These are phyloP conservation scores for Salvia rosmarinus DNA, from an alignment of 257 asterid genomes.

Conservation along the genomic window DNA sequence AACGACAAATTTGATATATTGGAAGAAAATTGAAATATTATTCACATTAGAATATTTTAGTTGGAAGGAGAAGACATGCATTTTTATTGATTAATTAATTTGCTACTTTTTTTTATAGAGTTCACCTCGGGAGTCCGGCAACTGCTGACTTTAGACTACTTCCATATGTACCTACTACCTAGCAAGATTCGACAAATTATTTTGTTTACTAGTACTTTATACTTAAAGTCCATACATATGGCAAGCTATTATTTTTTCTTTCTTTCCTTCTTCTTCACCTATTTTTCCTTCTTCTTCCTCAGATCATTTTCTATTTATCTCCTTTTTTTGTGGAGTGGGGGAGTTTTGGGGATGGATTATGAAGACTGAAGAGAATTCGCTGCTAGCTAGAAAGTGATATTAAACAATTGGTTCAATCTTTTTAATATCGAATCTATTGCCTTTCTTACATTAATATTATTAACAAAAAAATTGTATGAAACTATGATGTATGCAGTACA, in stretches of 20 bases:
- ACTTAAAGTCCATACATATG: not conserved
- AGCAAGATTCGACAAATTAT: not conserved
- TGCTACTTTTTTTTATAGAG: not conserved
- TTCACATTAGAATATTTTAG: not conserved
- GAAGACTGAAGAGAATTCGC: too few relatives aligned
- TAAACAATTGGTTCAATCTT: too few relatives aligned
- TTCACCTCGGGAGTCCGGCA: not conserved
- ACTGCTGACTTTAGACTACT: conserved; percentile 2
- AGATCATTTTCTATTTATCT: not conserved
- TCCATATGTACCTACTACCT: not conserved
- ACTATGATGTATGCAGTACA: too few relatives aligned
- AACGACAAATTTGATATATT: not conserved
- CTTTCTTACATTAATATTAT: too few relatives aligned
- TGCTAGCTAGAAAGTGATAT: too few relatives aligned
- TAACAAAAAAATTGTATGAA: too few relatives aligned
- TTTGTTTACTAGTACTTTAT: not conserved
- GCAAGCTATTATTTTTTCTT: not conserved
- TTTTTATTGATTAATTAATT: not conserved
- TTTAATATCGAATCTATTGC: too few relatives aligned
- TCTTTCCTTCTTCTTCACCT: not conserved
- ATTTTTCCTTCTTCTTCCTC: not conserved
- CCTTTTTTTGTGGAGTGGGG: not conserved
- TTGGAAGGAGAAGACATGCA: not conserved
- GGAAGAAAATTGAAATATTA: not conserved
- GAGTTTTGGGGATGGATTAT: not conserved